Base-by-base conservation (phyloP, 805 yeast species). In the Torulaspora microellipsoides region DNA sequence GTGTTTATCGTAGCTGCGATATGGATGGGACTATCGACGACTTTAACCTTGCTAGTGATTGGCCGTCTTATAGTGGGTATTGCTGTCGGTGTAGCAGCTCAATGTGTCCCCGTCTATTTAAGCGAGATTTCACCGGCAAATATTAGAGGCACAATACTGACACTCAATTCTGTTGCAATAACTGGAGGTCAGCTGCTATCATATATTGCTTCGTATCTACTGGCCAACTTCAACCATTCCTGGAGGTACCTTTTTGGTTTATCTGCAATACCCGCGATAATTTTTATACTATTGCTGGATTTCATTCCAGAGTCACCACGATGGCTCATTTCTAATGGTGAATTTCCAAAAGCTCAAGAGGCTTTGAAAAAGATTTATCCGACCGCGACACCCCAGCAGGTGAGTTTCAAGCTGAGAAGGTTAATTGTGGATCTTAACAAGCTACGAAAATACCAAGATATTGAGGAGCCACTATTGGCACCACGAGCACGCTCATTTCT, bases 61-160 rank as follows among this genome's bases (percentile, higher is more conserved):
- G 91, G 91, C 1, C 69, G 91, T 45, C 70, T 77, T 27, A 60
- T 80, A 27, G 75, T 84, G 12, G 90, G 90, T n/a, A 55, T 81
- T 20, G 88, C 84, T 8, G 80, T 85, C 17, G 93, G 93, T 12
- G 75, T 76, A 23, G 82, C 85, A 5, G 76, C 89, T 0, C 84
- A 83, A 53, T 70, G 81, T 32, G 78, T 81, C 2, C 91, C 83
- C 0, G 69, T 77, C 11, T 78, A 74, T 55, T 65, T 78, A 11
- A 71, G 80, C 17, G 84, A 78, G 55, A 64, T 76, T 23, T 67
- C 76, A 3, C 75, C 77, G 2, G 60, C 71, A 3, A 60, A 54
- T 15, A 56, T 59, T 9, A 62, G 76, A 51, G 75, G 75, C 2
- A 56, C 62, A 2, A 53, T 69, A 33, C 51, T 67, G 41, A 67